Evolutionary conservation across 2,329 filamentous ascomycete genomes (phyloP).

Genomic region (Chaetothyriales sp.): DNA sequence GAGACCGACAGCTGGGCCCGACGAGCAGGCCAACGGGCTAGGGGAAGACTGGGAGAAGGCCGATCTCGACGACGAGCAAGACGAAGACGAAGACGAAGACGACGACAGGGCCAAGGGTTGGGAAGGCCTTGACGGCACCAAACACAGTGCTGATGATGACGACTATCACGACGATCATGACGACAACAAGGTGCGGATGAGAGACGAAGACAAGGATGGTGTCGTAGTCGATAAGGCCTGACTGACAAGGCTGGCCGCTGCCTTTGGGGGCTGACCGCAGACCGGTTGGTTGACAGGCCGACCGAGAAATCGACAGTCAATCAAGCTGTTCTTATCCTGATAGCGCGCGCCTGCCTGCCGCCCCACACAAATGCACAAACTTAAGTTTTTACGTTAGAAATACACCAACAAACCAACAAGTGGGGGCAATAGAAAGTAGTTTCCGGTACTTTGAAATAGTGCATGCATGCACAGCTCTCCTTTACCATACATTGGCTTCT

Average conservation of each 20-base stretch:
- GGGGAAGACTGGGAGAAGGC: slow-evolving; percentile 16
- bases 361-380: too few relatives aligned
- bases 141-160: slow-evolving; percentile 11
- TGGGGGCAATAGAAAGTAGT: too few relatives aligned
- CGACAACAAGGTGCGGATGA: slow-evolving; percentile 1
- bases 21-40: slow-evolving; percentile 3
- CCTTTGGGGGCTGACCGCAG: too few relatives aligned
- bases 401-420: too few relatives aligned
- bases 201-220: slow-evolving; percentile 16
- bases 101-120: slow-evolving; percentile 12
- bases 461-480: too few relatives aligned
- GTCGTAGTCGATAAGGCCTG: slow-evolving; percentile 16
- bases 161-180: slow-evolving; percentile 14
- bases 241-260: slow-evolving; percentile 1
- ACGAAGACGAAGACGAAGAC: slow-evolving; percentile 12
- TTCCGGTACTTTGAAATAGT: too few relatives aligned
- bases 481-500: too few relatives aligned
- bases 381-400: too few relatives aligned
- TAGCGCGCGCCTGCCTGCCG: slow-evolving; percentile 49
- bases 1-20: slow-evolving; percentile 7
- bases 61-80: slow-evolving; percentile 12
- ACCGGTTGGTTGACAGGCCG: too few relatives aligned
- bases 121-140: slow-evolving; percentile 8
- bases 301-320: too few relatives aligned
- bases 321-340: too few relatives aligned